phyloP scores from a whole-genome alignment of 805 yeast genomes.

The Myxozyma geophila region DNA sequence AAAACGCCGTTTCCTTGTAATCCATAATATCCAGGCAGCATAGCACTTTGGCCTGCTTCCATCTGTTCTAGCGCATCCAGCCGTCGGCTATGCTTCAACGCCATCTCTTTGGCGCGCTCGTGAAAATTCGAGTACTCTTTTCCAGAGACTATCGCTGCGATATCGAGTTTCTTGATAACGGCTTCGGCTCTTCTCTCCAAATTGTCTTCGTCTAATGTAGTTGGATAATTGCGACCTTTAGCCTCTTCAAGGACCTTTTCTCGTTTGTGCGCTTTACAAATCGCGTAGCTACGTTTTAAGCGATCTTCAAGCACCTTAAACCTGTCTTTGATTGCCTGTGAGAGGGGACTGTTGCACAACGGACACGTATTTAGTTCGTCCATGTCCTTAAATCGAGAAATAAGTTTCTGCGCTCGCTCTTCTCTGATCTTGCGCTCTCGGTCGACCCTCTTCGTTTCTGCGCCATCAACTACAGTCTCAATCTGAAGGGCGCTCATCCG shows the following conservation, averaged over 20 bases:
- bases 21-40: conserved; percentile 37
- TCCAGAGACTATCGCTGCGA: conserved; percentile 24
- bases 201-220: conserved; percentile 14
- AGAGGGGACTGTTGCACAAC: conserved; percentile 18
- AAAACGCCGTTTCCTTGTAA: conserved; percentile 24
- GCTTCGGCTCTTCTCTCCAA: conserved; percentile 15
- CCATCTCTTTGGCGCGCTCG: conserved; percentile 22
- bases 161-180: background rate
- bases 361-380: conserved; percentile 24
- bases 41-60: conserved; percentile 16
- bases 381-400: conserved; percentile 9
- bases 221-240: conserved; percentile 25
- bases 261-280: conserved; percentile 24
- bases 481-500: conserved; percentile 9
- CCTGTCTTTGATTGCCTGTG: conserved; percentile 7
- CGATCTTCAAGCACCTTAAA: conserved; percentile 17
- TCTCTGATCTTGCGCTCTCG: conserved; percentile 1
- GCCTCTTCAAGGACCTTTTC: conserved; percentile 16
- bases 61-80: conserved; percentile 28
- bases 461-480: background rate
- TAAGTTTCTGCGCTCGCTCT: background rate
- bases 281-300: conserved; percentile 28
- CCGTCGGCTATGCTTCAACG: conserved; percentile 14
- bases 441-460: conserved; percentile 1
- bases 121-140: conserved; percentile 14